Conservation (phyloP, 148 eudicot species). For the Nyssa sinensis region DNA sequence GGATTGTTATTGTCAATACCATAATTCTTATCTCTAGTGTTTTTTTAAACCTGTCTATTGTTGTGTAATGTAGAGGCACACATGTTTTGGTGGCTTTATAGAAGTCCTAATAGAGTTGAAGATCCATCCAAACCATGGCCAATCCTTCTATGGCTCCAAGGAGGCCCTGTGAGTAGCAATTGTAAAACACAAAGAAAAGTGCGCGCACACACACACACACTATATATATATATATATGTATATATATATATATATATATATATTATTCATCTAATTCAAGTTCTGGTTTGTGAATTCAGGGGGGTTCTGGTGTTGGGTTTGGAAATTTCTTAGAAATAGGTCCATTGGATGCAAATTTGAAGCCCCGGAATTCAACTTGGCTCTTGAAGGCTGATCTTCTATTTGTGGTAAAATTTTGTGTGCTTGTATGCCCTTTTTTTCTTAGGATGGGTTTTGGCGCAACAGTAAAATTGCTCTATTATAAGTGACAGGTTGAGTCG, state of each 20-base stretch:
- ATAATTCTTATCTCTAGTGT: too few relatives aligned
- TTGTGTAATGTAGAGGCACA: slow-evolving; percentile 15
- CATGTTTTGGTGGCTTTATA: slow-evolving; percentile 25
- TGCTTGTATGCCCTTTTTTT: too few relatives aligned
- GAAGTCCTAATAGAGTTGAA: slow-evolving; percentile 14
- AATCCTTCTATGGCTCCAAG: slow-evolving; percentile 23
- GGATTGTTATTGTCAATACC: too few relatives aligned
- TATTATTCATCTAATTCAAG: background rate
- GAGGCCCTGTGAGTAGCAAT: slow-evolving; percentile 20
- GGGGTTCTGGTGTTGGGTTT: slow-evolving; percentile 13
- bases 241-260: too few relatives aligned
- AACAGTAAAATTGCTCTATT: too few relatives aligned
- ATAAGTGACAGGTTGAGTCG: too few relatives aligned
- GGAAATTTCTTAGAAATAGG: slow-evolving; percentile 21
- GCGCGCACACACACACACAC: too few relatives aligned
- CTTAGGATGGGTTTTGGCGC: too few relatives aligned
- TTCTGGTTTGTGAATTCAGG: background rate
- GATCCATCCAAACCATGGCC: slow-evolving; percentile 24
- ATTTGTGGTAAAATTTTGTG: slow-evolving; percentile 14
- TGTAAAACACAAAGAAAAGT: too few relatives aligned
- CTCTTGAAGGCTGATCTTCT: slow-evolving; percentile 21
- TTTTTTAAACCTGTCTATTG: too few relatives aligned
- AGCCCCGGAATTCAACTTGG: slow-evolving; percentile 20
- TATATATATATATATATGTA: too few relatives aligned
- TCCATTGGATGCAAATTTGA: slow-evolving; percentile 13